phyloP scores from a whole-genome alignment of 208 protist genomes.

The Acanthamoeba lenticulata region DNA sequence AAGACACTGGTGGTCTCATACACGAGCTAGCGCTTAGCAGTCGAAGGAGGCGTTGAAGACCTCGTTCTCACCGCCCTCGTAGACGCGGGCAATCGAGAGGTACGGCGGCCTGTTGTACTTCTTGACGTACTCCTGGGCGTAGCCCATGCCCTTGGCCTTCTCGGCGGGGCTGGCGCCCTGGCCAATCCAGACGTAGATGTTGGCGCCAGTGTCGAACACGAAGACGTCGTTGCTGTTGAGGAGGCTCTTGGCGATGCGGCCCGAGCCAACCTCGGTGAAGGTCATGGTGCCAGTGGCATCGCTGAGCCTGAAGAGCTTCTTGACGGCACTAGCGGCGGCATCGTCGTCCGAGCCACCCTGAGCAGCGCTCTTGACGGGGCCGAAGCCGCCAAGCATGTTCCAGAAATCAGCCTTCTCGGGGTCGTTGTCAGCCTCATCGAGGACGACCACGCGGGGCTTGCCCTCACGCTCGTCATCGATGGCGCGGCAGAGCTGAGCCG shows the following conservation, averaged over 20 bases:
- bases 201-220: constrained; percentile 73
- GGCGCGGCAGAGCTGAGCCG: constrained; percentile 43
- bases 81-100: constrained; percentile 32
- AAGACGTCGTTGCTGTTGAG: constrained; percentile 52
- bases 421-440: not conserved
- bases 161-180: not conserved
- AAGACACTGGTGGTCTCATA: no score
- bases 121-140: not conserved
- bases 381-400: constrained; percentile 17
- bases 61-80: constrained; percentile 61
- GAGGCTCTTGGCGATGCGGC: not conserved
- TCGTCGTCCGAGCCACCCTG: not conserved
- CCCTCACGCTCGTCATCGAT: constrained; percentile 73
- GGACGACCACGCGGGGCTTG: constrained; percentile 36
- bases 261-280: constrained; percentile 30
- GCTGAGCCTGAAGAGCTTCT: constrained; percentile 69
- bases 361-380: not conserved
- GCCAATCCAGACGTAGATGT: constrained; percentile 79
- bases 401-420: constrained; percentile 31
- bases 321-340: not conserved
- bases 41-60: constrained; percentile 30
- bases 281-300: not conserved
- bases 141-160: constrained; percentile 36
- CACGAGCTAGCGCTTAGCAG: no score
- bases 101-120: constrained; percentile 39